Base-by-base conservation (phyloP, 495 filamentous ascomycete genomes). In the Neohortaea acidophila region DNA sequence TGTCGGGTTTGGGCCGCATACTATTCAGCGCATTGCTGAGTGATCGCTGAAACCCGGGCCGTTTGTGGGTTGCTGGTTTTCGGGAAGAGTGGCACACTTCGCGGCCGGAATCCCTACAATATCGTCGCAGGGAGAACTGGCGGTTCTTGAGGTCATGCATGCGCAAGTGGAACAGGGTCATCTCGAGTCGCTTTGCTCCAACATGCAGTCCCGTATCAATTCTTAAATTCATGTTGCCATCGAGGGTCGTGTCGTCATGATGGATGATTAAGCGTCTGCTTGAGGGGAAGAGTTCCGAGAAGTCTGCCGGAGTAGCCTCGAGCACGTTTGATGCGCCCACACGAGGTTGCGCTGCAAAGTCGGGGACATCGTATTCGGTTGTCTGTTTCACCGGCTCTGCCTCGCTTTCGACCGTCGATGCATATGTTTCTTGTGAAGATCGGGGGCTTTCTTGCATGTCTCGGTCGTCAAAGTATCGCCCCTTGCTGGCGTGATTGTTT, bases 191-290 rank as follows among this genome's bases (percentile, higher is more conserved):
- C 26, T 60, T 61, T 36, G 72, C 74, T 10, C 68, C 66, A n/a
- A 62, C 48, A 23, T 64, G 60, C 27, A 83, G 70, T 38, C 78
- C 65, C 12, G 84, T 84, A 55, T 94, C 85, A 34, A 97, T 68
- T 28, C 86, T 77, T 38, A 97, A 68, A 55, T 94, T 94, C 89
- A 94, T 93, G 66, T 96, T 94, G 14, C 89, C 87, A 57, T 97
- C 89, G 13, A 77, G 56, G 2, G 89, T 92, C 24, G 81, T 69
- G 59, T 94, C 84, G 52, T 97, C 89, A 51, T 97, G 89, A 29
- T 79, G 74, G 51, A 97, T 89, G 27, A 69, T 70, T 21, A 97
- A 61, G 32, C 79, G 70, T 48, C 82, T 72, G 21, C 76, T 66
- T 8, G 87, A 87, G 9, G 89, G 87, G 57, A 94, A 97, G 47